Evolutionary conservation across 225 moss, liverwort and hornwort genomes (phyloP).

Genomic region (Thuidium tamariscinum): DNA sequence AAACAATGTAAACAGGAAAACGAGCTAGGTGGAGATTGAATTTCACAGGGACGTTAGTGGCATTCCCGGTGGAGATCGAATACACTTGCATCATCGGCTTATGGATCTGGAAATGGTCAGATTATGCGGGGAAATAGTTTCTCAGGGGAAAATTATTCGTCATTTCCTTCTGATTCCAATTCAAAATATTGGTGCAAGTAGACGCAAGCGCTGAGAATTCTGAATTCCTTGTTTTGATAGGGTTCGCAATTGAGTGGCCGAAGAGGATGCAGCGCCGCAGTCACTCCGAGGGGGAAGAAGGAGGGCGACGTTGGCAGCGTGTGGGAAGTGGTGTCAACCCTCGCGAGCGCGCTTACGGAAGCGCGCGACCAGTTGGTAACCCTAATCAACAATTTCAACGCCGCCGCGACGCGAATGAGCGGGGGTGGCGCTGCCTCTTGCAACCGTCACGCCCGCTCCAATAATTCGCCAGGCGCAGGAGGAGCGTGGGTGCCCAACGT

Average conservation of each 20-base stretch:
- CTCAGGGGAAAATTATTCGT: neutral
- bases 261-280: neutral
- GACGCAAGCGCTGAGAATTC: neutral
- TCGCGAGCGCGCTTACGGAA: conserved; percentile 9
- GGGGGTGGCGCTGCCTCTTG: neutral
- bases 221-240: neutral
- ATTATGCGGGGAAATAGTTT: no score
- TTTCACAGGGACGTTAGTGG: neutral
- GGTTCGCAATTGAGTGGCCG: neutral
- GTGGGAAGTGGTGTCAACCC: conserved; percentile 27
- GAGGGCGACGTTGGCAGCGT: neutral
- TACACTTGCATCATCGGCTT: no score
- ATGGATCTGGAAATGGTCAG: neutral
- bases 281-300: neutral
- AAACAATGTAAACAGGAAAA: neutral
- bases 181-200: neutral
- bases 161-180: neutral
- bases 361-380: conserved; percentile 25
- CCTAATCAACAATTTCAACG: conserved; percentile 4
- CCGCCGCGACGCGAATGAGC: neutral
- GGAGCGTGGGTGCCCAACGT: conserved; percentile 2
- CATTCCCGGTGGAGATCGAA: neutral
- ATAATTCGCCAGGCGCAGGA: neutral
- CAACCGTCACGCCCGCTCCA: neutral
- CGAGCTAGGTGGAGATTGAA: neutral